These are phyloP conservation scores for Kodamaea anthophila DNA, from an alignment of 1,139 yeast species.

Conservation along the genomic window DNA sequence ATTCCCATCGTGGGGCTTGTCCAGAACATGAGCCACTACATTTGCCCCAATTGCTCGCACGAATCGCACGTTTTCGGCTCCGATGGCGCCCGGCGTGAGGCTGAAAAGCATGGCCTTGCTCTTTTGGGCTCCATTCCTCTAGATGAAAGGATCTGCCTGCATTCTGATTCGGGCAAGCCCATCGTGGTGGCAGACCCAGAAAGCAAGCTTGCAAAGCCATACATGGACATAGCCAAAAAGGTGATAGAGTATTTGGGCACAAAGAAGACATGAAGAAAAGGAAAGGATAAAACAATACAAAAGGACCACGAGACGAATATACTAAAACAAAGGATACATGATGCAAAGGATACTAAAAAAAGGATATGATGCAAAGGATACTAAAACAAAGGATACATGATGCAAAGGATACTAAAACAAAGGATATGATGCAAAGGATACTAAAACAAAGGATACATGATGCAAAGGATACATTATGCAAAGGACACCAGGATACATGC, in stretches of 20 bases:
- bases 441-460: no score
- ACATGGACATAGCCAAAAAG: conserved; percentile 38
- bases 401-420: no score
- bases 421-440: no score
- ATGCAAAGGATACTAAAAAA: no score
- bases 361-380: no score
- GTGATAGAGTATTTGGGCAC: conserved; percentile 13
- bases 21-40: conserved; percentile 74
- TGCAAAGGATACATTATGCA: no score
- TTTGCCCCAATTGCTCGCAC: conserved; percentile 72
- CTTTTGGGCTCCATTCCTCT: conserved; percentile 66
- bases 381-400: no score
- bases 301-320: no score
- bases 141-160: conserved; percentile 52
- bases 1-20: conserved; percentile 77
- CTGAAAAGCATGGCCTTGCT: conserved; percentile 43
- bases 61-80: conserved; percentile 71
- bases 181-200: conserved; percentile 45
- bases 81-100: conserved; percentile 59
- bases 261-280: not conserved
- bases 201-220: conserved; percentile 29
- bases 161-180: conserved; percentile 64
- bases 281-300: not conserved
- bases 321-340: no score
- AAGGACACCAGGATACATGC: no score